These are phyloP conservation scores for Lactarius evosmus DNA, from an alignment of 768 basidiomycete genomes.

Conservation along the genomic window DNA sequence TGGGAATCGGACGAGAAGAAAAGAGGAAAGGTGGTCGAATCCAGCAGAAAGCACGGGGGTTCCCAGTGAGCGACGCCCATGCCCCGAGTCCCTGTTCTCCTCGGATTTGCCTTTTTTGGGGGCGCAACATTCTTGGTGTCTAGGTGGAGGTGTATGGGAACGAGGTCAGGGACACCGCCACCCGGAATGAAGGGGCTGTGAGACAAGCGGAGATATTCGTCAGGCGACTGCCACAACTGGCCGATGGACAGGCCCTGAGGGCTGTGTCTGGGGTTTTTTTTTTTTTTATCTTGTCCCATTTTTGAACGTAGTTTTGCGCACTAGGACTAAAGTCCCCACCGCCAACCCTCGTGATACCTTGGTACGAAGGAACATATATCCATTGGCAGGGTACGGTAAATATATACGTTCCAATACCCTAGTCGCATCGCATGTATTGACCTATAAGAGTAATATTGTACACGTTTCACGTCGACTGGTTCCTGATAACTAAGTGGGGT, in stretches of 20 bases:
- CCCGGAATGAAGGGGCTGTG: constrained; percentile 22
- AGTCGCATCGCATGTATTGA: constrained; percentile 1
- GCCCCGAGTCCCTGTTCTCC: constrained; percentile 6
- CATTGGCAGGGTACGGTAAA: background rate
- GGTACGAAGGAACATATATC: constrained; percentile 1
- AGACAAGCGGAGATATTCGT: constrained; percentile 19
- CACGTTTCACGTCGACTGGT: constrained; percentile 11
- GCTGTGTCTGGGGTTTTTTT: background rate
- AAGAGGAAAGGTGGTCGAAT: constrained; percentile 12
- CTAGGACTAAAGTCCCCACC: constrained; percentile 20
- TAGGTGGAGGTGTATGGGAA: constrained; percentile 16
- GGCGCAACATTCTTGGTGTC: constrained; percentile 3
- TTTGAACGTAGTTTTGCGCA: constrained; percentile 26
- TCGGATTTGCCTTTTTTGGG: constrained; percentile 16
- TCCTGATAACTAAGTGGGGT: background rate
- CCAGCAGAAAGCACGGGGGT: constrained; percentile 13
- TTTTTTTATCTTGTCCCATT: constrained; percentile 3
- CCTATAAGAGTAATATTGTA: constrained; percentile 7
- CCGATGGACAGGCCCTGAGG: constrained; percentile 3
- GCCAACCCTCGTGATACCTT: constrained; percentile 21
- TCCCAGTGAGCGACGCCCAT: constrained; percentile 19
- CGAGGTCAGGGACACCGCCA: constrained; percentile 22
- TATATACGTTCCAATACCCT: background rate
- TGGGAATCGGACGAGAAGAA: constrained; percentile 22
- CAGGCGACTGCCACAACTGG: constrained; percentile 8